Conservation (phyloP, 1,139 yeast species). For the Blastobotrys arbuscula region DNA sequence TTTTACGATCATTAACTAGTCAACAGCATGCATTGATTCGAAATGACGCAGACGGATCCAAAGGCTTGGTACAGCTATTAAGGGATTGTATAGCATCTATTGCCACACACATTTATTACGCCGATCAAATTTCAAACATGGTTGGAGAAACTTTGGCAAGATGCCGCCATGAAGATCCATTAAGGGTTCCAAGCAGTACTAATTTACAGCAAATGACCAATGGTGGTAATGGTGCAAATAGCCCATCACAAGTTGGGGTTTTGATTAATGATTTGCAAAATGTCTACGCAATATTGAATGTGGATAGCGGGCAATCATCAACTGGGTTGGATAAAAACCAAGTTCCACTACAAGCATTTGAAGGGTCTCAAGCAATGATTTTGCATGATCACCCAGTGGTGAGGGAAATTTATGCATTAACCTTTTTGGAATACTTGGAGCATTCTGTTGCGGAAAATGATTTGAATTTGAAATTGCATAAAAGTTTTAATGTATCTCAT, state of each 20-base stretch:
- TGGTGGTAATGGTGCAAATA: not conserved
- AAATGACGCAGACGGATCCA: conserved; percentile 8
- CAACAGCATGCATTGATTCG: conserved; percentile 50
- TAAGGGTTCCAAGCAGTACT: conserved; percentile 4
- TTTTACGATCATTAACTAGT: conserved; percentile 55
- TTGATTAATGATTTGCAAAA: conserved; percentile 25
- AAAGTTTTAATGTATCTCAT: conserved; percentile 18
- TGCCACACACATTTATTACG: conserved; percentile 68
- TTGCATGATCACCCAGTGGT: conserved; percentile 25
- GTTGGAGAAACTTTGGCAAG: conserved; percentile 43
- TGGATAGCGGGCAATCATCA: conserved; percentile 1
- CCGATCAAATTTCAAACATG: conserved; percentile 76
- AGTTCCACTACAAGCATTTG: conserved; percentile 31
- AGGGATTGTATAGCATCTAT: conserved; percentile 51
- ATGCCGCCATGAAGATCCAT: conserved; percentile 16
- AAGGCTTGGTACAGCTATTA: conserved; percentile 24
- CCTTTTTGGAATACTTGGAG: conserved; percentile 25
- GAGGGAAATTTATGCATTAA: conserved; percentile 25
- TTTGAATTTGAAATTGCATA: conserved; percentile 12
- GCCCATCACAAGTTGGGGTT: not conserved
- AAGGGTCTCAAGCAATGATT: conserved; percentile 31
- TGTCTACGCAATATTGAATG: conserved; percentile 20
- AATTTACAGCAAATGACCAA: conserved; percentile 3
- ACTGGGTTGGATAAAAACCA: conserved; percentile 13
- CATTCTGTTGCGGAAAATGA: conserved; percentile 17